phyloP scores from a whole-genome alignment of 2,329 filamentous ascomycete genomes.

The Exophiala oligosperma region DNA sequence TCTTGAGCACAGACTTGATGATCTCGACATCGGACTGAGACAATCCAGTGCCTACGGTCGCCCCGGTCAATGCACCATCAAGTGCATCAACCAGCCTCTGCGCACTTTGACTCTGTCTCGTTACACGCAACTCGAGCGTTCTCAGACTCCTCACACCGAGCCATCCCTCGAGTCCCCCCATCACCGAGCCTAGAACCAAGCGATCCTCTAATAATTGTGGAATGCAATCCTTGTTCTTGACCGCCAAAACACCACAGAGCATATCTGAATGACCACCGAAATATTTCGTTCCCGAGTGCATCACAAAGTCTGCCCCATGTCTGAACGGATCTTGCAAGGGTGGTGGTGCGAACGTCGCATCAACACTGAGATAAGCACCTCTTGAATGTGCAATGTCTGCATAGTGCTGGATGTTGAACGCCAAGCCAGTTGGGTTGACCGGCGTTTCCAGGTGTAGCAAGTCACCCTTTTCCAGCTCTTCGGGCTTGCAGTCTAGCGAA shows the following conservation, averaged over 20 bases:
- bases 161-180: conserved; percentile 92
- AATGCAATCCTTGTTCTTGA: conserved; percentile 62
- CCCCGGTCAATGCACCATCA: conserved; percentile 47
- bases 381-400: conserved; percentile 69
- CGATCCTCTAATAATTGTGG: conserved; percentile 65
- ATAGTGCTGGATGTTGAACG: conserved; percentile 70
- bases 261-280: conserved; percentile 93
- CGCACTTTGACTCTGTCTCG: conserved; percentile 72
- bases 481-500: conserved; percentile 66
- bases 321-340: conserved; percentile 82
- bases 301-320: conserved; percentile 78
- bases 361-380: conserved; percentile 78
- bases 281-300: conserved; percentile 96
- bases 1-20: conserved; percentile 57
- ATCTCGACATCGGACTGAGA: conserved; percentile 43
- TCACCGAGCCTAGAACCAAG: conserved; percentile 74
- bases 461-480: conserved; percentile 72
- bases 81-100: conserved; percentile 72
- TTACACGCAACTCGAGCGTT: conserved; percentile 80
- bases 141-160: conserved; percentile 81
- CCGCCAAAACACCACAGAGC: conserved; percentile 79
- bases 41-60: conserved; percentile 37
- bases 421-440: conserved; percentile 84
- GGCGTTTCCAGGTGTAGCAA: conserved; percentile 91
- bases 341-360: conserved; percentile 90